Base-by-base conservation (phyloP, 768 basidiomycete species). In the Trametopsis cervina region DNA sequence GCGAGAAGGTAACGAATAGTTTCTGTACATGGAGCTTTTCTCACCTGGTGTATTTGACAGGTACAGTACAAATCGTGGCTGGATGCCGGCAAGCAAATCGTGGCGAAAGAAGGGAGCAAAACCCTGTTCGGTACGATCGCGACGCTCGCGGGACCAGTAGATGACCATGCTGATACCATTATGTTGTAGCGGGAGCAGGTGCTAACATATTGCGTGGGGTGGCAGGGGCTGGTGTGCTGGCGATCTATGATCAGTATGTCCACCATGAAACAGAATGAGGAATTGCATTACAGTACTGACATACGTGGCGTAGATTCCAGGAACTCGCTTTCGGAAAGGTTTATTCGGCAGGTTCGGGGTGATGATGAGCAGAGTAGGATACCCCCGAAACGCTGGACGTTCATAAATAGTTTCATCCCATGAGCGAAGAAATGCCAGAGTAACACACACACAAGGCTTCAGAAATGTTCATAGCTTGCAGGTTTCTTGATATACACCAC, bases 211-310 rank as follows among this genome's bases (percentile, higher is more conserved):
- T 81, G 57, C 78, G 80, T 63, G 77, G 81, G 64, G 52, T 69
- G n/a, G 67, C 67, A 5, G 60, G 60, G n/a, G 67, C 67, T 18
- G 67, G 80, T 65, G 81, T 78, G 52, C 63, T 82, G 57, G 78
- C 80, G 23, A 60, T 82, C 44, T 82, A 81, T 67, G 80, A 82
- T 68, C 76, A 80, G 71, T 70, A 36, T 17, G 52, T 58, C 13
- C 15, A 22, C 11, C 29, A 11, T 23, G 26, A 7, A 33, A 36
- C 22, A 25, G n/a, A 21, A n/a, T 4, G 15, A 17, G n/a, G 17
- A 42, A 22, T 12, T 22, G 17, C 18, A 15, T 27, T 10, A 4
- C n/a, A 26, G 10, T 17, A 11, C 42, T 56, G 15, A 42, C 13
- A 41, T 20, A 23, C 35, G 18, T 27, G 21, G 4, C 12, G 17